Evolutionary conservation across 768 basidiomycete genomes (phyloP).

Genomic region (Nidularia sp.): DNA sequence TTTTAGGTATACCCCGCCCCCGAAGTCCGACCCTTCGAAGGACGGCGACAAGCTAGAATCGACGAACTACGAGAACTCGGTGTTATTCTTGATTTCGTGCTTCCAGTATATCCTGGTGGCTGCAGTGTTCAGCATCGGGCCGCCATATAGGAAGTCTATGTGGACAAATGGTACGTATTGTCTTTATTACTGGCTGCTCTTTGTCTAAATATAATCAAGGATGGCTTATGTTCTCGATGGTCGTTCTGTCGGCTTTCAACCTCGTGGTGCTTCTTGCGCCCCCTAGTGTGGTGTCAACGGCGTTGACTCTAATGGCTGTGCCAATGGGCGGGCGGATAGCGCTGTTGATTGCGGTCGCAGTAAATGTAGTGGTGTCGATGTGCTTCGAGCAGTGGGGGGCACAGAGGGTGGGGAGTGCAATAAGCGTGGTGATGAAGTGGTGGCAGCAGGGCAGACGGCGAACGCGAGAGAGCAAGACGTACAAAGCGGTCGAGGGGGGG

Average conservation of each 20-base stretch:
- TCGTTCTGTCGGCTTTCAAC: slow-evolving; percentile 67
- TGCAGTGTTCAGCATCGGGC: slow-evolving; percentile 96
- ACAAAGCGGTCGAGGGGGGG: slow-evolving; percentile 81
- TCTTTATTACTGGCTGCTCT: slow-evolving; percentile 4
- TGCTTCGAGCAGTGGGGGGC: slow-evolving; percentile 77
- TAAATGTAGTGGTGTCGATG: slow-evolving; percentile 71
- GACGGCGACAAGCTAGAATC: slow-evolving; percentile 74
- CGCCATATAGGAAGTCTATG: slow-evolving; percentile 92
- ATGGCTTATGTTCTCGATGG: slow-evolving; percentile 78
- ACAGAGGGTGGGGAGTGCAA: slow-evolving; percentile 46
- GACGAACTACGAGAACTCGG: slow-evolving; percentile 88
- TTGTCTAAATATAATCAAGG: slow-evolving; percentile 36
- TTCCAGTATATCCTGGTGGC: slow-evolving; percentile 99
- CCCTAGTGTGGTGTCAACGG: slow-evolving; percentile 45
- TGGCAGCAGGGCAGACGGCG: slow-evolving; percentile 42
- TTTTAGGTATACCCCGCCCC: slow-evolving; percentile 77
- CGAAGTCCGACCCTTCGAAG: slow-evolving; percentile 31
- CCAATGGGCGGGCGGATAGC: slow-evolving; percentile 64
- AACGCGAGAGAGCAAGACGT: slow-evolving; percentile 65
- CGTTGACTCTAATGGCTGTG: slow-evolving; percentile 77
- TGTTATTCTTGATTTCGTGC: slow-evolving; percentile 88
- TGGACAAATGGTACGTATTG: slow-evolving; percentile 81
- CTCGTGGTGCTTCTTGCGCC: slow-evolving; percentile 74
- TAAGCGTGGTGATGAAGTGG: slow-evolving; percentile 43
- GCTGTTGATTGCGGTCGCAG: slow-evolving; percentile 60